Conservation (phyloP, 73 alveolate genomes). For the Symbiodinium pilosum region DNA sequence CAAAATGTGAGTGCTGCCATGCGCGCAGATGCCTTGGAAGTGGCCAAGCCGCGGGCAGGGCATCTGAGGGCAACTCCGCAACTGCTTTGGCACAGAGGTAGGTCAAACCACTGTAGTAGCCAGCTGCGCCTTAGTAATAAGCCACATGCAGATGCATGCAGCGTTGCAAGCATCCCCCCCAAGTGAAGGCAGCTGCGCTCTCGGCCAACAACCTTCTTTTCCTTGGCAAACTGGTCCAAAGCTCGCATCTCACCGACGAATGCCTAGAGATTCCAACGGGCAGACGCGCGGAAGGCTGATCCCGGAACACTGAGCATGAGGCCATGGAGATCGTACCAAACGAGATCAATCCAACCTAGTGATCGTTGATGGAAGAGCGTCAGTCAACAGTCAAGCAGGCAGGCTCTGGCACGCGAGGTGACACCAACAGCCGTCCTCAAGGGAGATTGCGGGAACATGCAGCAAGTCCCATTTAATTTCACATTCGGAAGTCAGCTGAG, state of each 20-base stretch:
- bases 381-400: too few species aligned
- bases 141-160: not conserved
- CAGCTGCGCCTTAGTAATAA: constrained; percentile 30
- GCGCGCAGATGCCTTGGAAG: too few species aligned
- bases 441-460: too few species aligned
- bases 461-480: too few species aligned
- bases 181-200: not conserved
- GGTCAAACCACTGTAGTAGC: constrained; percentile 78
- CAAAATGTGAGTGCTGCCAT: too few species aligned
- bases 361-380: not conserved
- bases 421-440: not conserved
- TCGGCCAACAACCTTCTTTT: constrained; percentile 80
- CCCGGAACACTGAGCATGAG: not conserved
- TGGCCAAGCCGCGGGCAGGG: not conserved
- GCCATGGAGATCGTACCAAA: constrained; percentile 83
- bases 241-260: constrained; percentile 93
- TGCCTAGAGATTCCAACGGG: constrained; percentile 19
- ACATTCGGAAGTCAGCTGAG: not conserved
- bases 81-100: constrained; percentile 61
- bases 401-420: not conserved
- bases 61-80: constrained; percentile 86
- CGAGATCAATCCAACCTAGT: constrained; percentile 61
- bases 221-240: constrained; percentile 91
- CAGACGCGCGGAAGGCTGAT: too few species aligned
- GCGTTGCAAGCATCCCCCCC: not conserved